Evolutionary conservation across 2,329 filamentous ascomycete species (phyloP).

Genomic region (Podosphaera fusca): DNA sequence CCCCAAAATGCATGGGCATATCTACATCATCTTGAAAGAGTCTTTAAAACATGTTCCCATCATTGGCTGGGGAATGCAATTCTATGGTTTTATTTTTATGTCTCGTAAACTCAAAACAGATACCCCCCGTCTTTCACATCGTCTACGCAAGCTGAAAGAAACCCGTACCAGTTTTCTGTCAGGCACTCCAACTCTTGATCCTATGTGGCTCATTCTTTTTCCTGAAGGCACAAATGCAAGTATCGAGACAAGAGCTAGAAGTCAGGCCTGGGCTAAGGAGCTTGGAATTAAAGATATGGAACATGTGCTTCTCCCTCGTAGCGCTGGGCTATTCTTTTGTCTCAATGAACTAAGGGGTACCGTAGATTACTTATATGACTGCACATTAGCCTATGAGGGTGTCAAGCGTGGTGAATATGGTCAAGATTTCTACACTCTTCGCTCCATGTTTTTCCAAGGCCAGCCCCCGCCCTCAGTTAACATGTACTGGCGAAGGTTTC

Average conservation of each 20-base stretch:
- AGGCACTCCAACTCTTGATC: conserved; percentile 35
- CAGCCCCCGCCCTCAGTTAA: conserved; percentile 85
- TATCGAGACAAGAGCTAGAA: conserved; percentile 43
- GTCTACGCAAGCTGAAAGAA: conserved; percentile 45
- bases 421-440: conserved; percentile 74
- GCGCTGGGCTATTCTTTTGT: conserved; percentile 61
- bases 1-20: conserved; percentile 58
- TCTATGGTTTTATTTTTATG: conserved; percentile 80
- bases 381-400: conserved; percentile 87
- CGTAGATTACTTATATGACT: conserved; percentile 73
- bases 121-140: conserved; percentile 49
- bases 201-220: conserved; percentile 80
- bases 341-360: conserved; percentile 50
- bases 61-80: conserved; percentile 60
- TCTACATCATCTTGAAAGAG: conserved; percentile 82
- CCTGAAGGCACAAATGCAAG: conserved; percentile 73
- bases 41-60: conserved; percentile 63
- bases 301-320: conserved; percentile 55
- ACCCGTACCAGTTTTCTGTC: conserved; percentile 26
- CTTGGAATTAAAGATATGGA: conserved; percentile 46
- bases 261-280: conserved; percentile 55
- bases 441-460: conserved; percentile 72
- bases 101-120: conserved; percentile 74
- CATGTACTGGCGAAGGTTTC: conserved; percentile 84
- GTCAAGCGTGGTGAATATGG: conserved; percentile 68